Evolutionary conservation across 129 eudicot genomes (phyloP), one percentile per base, ranked within the genome.

Genomic region (Centrapalus pauciflorus): DNA sequence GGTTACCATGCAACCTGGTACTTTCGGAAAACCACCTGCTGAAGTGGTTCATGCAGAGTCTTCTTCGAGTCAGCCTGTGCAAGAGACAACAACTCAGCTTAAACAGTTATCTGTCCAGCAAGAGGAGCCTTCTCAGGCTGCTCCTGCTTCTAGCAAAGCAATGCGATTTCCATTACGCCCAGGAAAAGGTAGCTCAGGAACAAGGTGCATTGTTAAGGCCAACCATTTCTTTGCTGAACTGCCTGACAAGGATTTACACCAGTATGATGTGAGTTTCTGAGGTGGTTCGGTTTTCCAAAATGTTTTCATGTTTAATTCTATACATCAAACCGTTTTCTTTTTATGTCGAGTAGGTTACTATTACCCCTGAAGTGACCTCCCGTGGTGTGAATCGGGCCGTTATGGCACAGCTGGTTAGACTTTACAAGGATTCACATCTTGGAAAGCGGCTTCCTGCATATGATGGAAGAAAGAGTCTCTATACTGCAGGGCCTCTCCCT

Each of bases 401-500:
- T 5, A 87, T 90, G 50, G 93, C 95, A 59, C 87, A 87, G 65
- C 79, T 90, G 37, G 89, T 90, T 66, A 87, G 79, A 64, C 55
- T 87, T 34, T 90, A 90, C 79, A 82, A 73, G 77, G 93, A 82
- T 48, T 80, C 97, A 55, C 92, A 90, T 50, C 74, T 90, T 48
- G 95, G 97, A 82, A 87, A 66, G 81, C 79, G 95, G 43, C 70
- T 90, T 32, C 97, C 97, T 24, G 97, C 87, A 43, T 90, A 90
- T 71, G 97, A 90, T 82, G 97, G 97, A 37, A 80, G 95, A 75
- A 90, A 82, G 79, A 87, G 85, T 80, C 80, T 90, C 12, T 90
- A 90, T 71, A 90, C 97, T 2, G 97, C 97, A 45, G 97, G 97
- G 12, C 89, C 84, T 75, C 95, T 90, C 63, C 97, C 97, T 33